Base-by-base conservation (phyloP, 129 eudicot genomes). In the Flaveria bidentis region DNA sequence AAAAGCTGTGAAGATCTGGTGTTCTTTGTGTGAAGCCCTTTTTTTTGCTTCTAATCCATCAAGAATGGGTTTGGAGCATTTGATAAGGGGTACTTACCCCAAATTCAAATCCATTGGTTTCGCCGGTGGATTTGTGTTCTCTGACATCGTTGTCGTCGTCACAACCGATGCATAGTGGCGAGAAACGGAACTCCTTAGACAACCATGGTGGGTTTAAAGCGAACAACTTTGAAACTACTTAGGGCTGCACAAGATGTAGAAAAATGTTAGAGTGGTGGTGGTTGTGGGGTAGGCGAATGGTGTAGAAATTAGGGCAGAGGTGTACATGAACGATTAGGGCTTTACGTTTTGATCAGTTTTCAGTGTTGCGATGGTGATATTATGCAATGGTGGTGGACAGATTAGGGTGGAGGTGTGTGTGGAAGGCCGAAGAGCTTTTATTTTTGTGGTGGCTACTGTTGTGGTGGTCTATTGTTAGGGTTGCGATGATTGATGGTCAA, bases 21-120 rank as follows among this genome's bases (percentile, higher is more conserved):
- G 99, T 45, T 84, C 85, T 15, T 68, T 94, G 1, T 94, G 96
- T 74, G 91, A 84, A 63, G 79, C 97, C 52, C 83, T 91, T n/a
- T 94, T 94, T 72, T 88, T 93, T 6, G 96, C 98, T 62, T 94
- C 96, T 0, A 94, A 94, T 36, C 98, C 98, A 9, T 94, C 98
- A 0, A 49, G 97, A 30, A 94, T 97, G 30, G 98, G 97, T 45
- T 87, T 97, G 15, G 99, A 94, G 83, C 99, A 94, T 81, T 92
- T 94, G 25, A 94, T 91, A 66, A 49, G 96, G 25, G 99, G 97
- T 22, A 86, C 97, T 16, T 94, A 97, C 68, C 93, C 96, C 9
- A 94, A 87, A 74, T 94, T 94, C 46, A 81, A 75, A 61, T 77
- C 95, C 20, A 46, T 83, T 92, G 0, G 53, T 85, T 30, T 30